Base-by-base conservation (phyloP, 805 yeast species). In the Wickerhamomyces kurtzmanii region DNA sequence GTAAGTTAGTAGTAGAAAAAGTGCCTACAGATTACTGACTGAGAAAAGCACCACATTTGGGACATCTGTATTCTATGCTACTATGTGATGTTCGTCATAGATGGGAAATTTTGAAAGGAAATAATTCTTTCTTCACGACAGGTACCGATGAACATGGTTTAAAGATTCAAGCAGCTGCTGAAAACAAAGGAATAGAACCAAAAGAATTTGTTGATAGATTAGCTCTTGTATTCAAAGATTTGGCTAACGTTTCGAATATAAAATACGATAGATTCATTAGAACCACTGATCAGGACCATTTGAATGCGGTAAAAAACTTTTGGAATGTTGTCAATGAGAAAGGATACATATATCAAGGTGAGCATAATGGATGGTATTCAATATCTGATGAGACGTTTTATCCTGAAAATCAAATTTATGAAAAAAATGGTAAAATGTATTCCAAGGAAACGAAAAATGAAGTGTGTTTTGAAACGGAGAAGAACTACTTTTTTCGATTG, bases 71-170 rank as follows among this genome's bases (percentile, higher is more conserved):
- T 50, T 73, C 95, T 5, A 81, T 86, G 82, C 61, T 85, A 1
- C 53, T 91, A 24, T 75, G 87, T 27, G 98, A 91, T 53, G 77
- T 77, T 1, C 62, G 77, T 28, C 69, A 65, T 35, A 62, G 96
- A 38, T 89, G 94, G 94, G 69, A 68, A 20, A 42, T 43, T 12
- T 53, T 78, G 19, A 49, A 53, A 8, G 55, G 53, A 0, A 54
- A 66, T 2, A 47, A 56, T 4, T 54, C 75, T 1, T 68, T 57
- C 34, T 68, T 87, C 45, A 70, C 83, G 6, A 91, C 97, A 0
- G 98, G 98, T 1, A 87, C 96, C 0, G 98, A 91, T 51, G 98
- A 91, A 53, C 98, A 91, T 51, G 98, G 98, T 0, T 56, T 86
- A 30, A 91, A 91, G 58, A 89, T 89, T 17, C 94, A 84, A 42